A percentile compares a stretch with the other conserved stretches of the same genome.
Conservation (phyloP, 2,329 filamentous ascomycete genomes). For the Nemania sp. region DNA sequence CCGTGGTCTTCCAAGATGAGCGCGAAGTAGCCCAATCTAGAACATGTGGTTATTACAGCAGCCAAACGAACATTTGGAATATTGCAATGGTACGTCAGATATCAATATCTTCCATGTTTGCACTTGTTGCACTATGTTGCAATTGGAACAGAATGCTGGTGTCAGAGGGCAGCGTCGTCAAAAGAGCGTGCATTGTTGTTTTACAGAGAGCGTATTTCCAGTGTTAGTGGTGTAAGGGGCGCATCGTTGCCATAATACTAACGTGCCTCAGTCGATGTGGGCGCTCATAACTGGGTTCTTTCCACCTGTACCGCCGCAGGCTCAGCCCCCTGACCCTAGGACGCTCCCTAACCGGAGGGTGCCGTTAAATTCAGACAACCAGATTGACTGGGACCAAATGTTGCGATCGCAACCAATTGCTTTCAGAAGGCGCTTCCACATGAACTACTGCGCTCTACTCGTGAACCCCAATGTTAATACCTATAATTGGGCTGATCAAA, state of each 20-base stretch:
- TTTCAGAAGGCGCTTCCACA: too few species aligned
- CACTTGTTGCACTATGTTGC: too few species aligned
- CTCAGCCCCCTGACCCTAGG: constrained; percentile 29
- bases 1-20: constrained; percentile 9
- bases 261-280: constrained; percentile 32
- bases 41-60: constrained; percentile 26
- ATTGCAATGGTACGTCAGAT: constrained; percentile 27
- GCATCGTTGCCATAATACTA: neutral
- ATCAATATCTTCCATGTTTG: neutral
- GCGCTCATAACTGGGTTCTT: constrained; percentile 28
- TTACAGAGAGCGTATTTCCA: too few species aligned
- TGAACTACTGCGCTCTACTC: constrained; percentile 33
- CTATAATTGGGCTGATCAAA: constrained; percentile 25
- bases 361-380: too few species aligned
- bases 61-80: constrained; percentile 31
- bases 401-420: too few species aligned
- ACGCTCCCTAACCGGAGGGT: too few species aligned
- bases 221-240: too few species aligned
- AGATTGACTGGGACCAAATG: too few species aligned
- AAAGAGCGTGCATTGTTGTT: too few species aligned
- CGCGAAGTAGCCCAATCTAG: constrained; percentile 17
- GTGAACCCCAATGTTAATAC: constrained; percentile 7
- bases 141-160: too few species aligned
- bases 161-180: too few species aligned
- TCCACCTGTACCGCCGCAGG: constrained; percentile 25